These are phyloP conservation scores for Celoporthe dispersa DNA, from an alignment of 2,329 filamentous ascomycete species.

Conservation along the genomic window DNA sequence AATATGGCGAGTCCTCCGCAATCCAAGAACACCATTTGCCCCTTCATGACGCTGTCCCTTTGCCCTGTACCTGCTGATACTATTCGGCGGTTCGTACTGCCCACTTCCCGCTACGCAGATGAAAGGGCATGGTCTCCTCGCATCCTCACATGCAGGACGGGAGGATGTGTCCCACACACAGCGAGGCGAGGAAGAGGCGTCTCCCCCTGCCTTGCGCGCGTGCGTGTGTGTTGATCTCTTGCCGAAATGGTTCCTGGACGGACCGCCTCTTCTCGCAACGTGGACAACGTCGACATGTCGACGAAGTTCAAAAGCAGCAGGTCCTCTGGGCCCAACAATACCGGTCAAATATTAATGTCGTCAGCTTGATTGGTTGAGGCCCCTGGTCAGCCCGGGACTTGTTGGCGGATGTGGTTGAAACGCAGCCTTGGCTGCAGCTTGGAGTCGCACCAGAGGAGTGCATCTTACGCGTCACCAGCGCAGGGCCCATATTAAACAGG, in stretches of 20 bases:
- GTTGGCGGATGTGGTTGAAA: background rate
- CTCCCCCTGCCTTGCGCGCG: background rate
- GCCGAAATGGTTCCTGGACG: background rate
- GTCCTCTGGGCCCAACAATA: background rate
- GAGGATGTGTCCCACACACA: background rate
- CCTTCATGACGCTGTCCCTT: background rate
- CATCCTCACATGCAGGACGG: background rate
- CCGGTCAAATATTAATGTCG: background rate
- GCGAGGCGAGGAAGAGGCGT: background rate
- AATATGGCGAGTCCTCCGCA: background rate
- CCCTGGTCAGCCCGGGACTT: background rate
- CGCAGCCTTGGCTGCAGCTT: conserved; percentile 16
- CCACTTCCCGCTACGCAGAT: conserved; percentile 1
- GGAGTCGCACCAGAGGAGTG: conserved; percentile 7
- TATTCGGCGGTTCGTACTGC: background rate
- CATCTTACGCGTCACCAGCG: conserved; percentile 12
- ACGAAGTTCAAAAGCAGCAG: conserved; percentile 10
- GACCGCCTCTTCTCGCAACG: background rate
- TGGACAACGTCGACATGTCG: background rate
- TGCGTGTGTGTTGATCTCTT: background rate
- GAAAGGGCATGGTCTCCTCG: background rate
- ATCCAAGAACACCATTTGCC: background rate
- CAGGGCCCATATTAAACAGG: conserved; percentile 1
- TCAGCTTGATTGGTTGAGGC: background rate
- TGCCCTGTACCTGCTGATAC: background rate